These are phyloP conservation scores for Xylaria nigripes DNA, from an alignment of 495 filamentous ascomycete species.

Conservation along the genomic window DNA sequence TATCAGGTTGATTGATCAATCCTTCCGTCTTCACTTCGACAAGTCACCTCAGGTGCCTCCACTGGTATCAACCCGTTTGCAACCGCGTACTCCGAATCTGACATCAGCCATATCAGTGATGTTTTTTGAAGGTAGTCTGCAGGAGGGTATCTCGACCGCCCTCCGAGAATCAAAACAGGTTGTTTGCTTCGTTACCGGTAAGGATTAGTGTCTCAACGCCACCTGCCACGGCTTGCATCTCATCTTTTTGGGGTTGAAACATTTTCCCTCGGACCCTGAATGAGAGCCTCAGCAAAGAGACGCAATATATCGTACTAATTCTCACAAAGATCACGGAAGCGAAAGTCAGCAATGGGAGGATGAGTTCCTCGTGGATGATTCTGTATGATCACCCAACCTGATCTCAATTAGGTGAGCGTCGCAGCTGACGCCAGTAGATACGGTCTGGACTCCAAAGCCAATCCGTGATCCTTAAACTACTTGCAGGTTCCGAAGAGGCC, in stretches of 20 bases:
- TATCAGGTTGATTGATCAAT: background rate
- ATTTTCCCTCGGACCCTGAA: background rate
- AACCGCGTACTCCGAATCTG: background rate
- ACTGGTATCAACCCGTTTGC: background rate
- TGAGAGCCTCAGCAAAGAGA: background rate
- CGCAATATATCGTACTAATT: background rate
- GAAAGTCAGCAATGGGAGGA: constrained; percentile 69
- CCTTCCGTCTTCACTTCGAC: background rate
- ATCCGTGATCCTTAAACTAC: constrained; percentile 60
- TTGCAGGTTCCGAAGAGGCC: constrained; percentile 66
- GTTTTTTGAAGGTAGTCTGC: constrained; percentile 73
- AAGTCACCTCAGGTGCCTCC: background rate
- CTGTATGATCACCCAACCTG: constrained; percentile 32
- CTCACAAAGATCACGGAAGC: constrained; percentile 46
- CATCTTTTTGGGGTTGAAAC: background rate
- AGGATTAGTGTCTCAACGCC: background rate
- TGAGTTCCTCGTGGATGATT: constrained; percentile 55
- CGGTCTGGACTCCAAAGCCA: constrained; percentile 43
- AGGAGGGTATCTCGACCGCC: constrained; percentile 69
- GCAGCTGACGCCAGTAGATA: constrained; percentile 26
- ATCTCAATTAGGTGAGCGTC: background rate
- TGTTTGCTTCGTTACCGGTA: constrained; percentile 45
- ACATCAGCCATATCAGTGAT: constrained; percentile 50
- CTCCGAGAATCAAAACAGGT: constrained; percentile 49
- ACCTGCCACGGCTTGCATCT: background rate